These are phyloP conservation scores for Draba incana DNA, from an alignment of 345 rosid genomes.

Conservation along the genomic window DNA sequence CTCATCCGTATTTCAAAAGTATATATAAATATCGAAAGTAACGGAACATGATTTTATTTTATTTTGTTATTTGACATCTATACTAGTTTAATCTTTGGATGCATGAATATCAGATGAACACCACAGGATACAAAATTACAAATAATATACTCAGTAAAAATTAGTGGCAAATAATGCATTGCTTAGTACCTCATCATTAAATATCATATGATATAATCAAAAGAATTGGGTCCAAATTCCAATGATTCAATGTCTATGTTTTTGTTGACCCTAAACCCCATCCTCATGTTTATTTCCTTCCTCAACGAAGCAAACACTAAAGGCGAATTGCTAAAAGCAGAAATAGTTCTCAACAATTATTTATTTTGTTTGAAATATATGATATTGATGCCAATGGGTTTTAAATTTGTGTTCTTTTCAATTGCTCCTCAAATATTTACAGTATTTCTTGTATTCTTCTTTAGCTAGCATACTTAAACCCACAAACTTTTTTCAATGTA, in stretches of 20 bases:
- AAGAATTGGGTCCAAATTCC: not conserved
- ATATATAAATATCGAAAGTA: not conserved
- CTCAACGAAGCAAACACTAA: slow-evolving; percentile 33
- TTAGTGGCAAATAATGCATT: not conserved
- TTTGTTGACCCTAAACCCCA: slow-evolving; percentile 42
- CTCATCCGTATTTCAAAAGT: not conserved
- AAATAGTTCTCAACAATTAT: slow-evolving; percentile 27
- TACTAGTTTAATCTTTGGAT: not conserved
- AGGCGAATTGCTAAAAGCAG: slow-evolving; percentile 37
- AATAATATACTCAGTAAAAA: not conserved
- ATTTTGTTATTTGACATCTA: not conserved
- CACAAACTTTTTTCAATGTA: slow-evolving; percentile 18
- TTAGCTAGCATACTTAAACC: slow-evolving; percentile 30
- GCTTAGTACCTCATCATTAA: not conserved
- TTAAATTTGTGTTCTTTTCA: slow-evolving; percentile 26
- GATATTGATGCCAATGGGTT: slow-evolving; percentile 23
- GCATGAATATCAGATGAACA: not conserved
- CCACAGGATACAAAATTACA: not conserved
- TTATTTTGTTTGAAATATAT: not conserved
- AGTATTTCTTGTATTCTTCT: slow-evolving; percentile 14
- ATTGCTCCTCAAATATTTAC: slow-evolving; percentile 10
- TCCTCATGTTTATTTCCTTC: slow-evolving; percentile 43
- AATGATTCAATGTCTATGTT: slow-evolving; percentile 19
- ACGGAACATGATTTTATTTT: not conserved
- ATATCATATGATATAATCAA: not conserved